Evolutionary conservation across 805 yeast species (phyloP).

Genomic region (Teunomyces panamensis): DNA sequence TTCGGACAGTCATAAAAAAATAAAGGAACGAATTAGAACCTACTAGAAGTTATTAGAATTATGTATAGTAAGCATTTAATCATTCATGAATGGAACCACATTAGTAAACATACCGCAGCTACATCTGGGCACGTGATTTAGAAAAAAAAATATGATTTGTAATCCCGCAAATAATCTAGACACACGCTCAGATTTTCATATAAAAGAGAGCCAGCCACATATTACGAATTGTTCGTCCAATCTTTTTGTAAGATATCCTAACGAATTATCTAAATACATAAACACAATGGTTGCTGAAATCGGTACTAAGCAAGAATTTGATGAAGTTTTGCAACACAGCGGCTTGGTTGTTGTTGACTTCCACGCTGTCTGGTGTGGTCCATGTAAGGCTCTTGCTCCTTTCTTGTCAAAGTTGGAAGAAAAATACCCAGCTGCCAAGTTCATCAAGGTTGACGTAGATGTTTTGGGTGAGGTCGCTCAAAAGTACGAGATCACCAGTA

Average conservation of each 20-base stretch:
- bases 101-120: background rate
- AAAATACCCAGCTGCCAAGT: constrained; percentile 64
- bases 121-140: background rate
- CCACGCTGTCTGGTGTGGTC: constrained; percentile 98
- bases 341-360: constrained; percentile 91
- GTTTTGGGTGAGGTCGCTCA: constrained; percentile 74
- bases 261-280: background rate
- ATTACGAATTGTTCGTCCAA: no score
- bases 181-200: background rate
- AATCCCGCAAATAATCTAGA: background rate
- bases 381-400: constrained; percentile 97
- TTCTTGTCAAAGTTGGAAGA: constrained; percentile 76
- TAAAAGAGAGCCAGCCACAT: background rate
- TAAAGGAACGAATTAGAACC: background rate
- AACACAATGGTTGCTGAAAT: constrained; percentile 37
- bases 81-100: background rate
- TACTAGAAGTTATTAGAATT: background rate
- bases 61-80: background rate
- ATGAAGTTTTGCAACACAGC: constrained; percentile 55
- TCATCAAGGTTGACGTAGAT: constrained; percentile 92
- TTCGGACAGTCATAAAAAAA: background rate
- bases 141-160: background rate
- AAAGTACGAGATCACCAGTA: constrained; percentile 52
- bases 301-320: constrained; percentile 53
- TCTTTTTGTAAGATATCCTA: no score